Conservation (phyloP, 1,284 basidiomycete genomes). For the Quambalaria eucalypti region DNA sequence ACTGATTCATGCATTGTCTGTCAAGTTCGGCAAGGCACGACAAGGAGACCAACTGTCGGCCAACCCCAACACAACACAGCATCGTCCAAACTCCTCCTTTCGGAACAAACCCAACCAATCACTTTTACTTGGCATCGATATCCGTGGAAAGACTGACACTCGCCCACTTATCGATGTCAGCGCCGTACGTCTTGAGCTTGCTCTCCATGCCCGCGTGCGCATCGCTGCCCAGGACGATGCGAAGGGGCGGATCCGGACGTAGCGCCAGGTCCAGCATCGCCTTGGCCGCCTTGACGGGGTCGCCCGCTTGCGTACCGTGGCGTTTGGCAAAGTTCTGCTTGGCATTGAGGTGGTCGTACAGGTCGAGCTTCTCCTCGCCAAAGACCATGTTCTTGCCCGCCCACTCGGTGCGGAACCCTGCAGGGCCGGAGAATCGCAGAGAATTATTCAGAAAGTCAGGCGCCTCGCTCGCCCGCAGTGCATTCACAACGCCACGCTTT, state of each 20-base stretch:
- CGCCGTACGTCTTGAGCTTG: slow-evolving; percentile 40
- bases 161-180: slow-evolving; percentile 2
- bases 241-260: slow-evolving; percentile 46
- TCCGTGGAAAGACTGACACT: neutral
- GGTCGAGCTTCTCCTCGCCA: slow-evolving; percentile 6
- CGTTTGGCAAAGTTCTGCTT: slow-evolving; percentile 14
- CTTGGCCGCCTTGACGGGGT: slow-evolving; percentile 41
- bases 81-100: neutral
- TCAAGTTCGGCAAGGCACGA: too few relatives aligned
- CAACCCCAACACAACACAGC: neutral
- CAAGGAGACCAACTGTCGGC: too few relatives aligned
- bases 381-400: slow-evolving; percentile 15
- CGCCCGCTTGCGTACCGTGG: slow-evolving; percentile 45
- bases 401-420: slow-evolving; percentile 14
- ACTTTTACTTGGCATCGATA: neutral
- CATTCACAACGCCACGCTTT: too few relatives aligned
- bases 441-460: too few relatives aligned
- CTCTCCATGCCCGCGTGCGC: slow-evolving; percentile 32
- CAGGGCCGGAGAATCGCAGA: too few relatives aligned
- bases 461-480: too few relatives aligned
- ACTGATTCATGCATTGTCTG: too few relatives aligned
- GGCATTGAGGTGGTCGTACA: slow-evolving; percentile 17
- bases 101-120: neutral
- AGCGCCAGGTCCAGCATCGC: slow-evolving; percentile 45
- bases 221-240: slow-evolving; percentile 48